Evolutionary conservation across 768 basidiomycete species (phyloP), one percentile per base, ranked within the genome.

Genomic region (Kwoniella dendrophila): DNA sequence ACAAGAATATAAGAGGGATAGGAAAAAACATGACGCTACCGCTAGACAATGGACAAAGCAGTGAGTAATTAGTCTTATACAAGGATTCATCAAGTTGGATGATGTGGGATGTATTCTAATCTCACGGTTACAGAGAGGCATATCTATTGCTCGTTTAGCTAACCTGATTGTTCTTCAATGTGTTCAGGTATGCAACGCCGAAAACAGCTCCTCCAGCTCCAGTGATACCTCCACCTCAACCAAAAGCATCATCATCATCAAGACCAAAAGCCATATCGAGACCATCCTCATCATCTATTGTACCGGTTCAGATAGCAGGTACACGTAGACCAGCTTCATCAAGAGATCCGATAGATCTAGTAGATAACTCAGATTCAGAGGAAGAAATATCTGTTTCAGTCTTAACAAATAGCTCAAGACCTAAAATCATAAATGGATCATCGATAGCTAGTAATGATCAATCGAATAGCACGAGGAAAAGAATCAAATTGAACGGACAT

Each of bases 31-130:
- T 75, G 90, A 94, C 74, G 80, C 81, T 12, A 91, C 85, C 1
- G 92, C 92, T 3, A 84, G 86, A 34, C 83, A 87, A 62, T 92
- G 90, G 90, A 90, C 88, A 0, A 82, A 85, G 56, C 47, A 68
- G 77, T 78, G 48, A 49, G 77, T 68, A 30, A 48, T 6, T 4
- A 24, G 12, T 24, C 12, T 43, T 26, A 41, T 16, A 3, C 20
- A 30, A 34, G n/a, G n/a, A n/a, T n/a, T n/a, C n/a, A n/a, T n/a
- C n/a, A n/a, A n/a, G n/a, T n/a, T n/a, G n/a, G n/a, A n/a, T n/a
- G n/a, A n/a, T n/a, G n/a, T n/a, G n/a, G n/a, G n/a, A n/a, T n/a
- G n/a, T n/a, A n/a, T n/a, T n/a, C n/a, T n/a, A n/a, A n/a, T n/a
- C n/a, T n/a, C n/a, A n/a, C n/a, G n/a, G n/a, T n/a, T n/a, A n/a